phyloP scores from a whole-genome alignment of 345 rosid genomes.

The Clarkia xantiana region DNA sequence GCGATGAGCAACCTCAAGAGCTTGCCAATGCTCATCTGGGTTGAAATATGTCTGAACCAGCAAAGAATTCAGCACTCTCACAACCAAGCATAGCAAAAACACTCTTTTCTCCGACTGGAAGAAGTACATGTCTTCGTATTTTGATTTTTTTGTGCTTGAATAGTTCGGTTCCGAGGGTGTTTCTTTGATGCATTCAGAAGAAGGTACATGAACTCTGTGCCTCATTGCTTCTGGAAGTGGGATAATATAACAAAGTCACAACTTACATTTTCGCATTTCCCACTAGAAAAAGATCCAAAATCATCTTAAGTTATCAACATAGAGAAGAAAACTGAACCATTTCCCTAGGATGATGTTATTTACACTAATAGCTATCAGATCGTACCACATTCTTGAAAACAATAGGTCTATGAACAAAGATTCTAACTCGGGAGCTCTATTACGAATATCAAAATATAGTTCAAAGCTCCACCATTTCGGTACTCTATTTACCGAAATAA shows the following conservation, averaged over 20 bases:
- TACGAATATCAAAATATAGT: no score
- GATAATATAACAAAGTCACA: neutral
- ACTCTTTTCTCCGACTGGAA: conserved; percentile 20
- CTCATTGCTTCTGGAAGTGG: conserved; percentile 14
- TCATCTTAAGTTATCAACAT: no score
- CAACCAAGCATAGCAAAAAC: conserved; percentile 37
- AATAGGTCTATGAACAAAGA: no score
- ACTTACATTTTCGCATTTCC: neutral
- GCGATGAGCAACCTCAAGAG: conserved; percentile 75
- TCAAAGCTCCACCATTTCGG: no score
- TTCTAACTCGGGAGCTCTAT: no score
- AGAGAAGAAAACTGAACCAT: no score
- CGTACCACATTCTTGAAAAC: no score
- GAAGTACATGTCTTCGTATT: conserved; percentile 1
- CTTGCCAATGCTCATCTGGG: conserved; percentile 94
- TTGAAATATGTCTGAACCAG: conserved; percentile 75
- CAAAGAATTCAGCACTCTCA: conserved; percentile 48
- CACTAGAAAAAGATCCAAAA: no score
- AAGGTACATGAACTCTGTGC: conserved; percentile 12
- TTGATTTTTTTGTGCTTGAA: conserved; percentile 4
- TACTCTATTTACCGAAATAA: no score
- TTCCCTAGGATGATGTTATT: no score
- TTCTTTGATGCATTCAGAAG: neutral
- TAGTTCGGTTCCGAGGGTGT: neutral
- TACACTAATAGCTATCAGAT: no score